phyloP scores from a whole-genome alignment of 2,329 filamentous ascomycete species.

The Penicillium sp. region DNA sequence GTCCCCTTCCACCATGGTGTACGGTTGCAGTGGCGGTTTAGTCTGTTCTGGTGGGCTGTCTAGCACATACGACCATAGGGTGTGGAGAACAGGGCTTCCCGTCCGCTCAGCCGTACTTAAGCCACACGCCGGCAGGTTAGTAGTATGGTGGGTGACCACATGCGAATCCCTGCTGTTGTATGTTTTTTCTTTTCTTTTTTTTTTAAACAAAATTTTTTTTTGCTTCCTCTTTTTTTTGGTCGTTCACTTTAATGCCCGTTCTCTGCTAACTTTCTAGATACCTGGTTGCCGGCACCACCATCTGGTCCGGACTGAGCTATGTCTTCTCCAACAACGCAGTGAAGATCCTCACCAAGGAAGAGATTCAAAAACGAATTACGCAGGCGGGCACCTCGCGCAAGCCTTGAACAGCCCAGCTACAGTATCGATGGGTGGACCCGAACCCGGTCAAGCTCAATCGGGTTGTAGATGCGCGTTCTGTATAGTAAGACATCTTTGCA shows the following conservation, averaged over 20 bases:
- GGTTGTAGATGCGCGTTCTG: no score
- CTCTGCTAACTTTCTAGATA: conserved; percentile 59
- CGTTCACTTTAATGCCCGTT: not conserved
- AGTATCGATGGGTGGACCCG: no score
- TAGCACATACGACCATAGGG: conserved; percentile 51
- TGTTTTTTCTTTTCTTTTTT: conserved; percentile 35
- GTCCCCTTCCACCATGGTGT: not conserved
- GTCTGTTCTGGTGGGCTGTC: not conserved
- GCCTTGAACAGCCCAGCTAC: conserved; percentile 5
- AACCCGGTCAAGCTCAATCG: no score
- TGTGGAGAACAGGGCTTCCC: conserved; percentile 55
- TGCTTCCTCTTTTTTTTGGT: not conserved
- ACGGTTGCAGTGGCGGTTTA: conserved; percentile 18
- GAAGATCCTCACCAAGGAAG: conserved; percentile 69
- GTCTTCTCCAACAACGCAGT: conserved; percentile 89
- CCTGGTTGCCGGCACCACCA: conserved; percentile 82
- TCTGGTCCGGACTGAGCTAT: conserved; percentile 94
- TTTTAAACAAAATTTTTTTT: not conserved
- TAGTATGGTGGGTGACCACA: conserved; percentile 55
- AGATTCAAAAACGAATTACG: conserved; percentile 42
- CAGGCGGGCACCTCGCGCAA: conserved; percentile 35
- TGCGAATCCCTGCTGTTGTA: conserved; percentile 53
- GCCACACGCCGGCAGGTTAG: conserved; percentile 53
- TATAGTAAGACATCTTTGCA: no score
- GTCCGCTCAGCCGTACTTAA: conserved; percentile 55